Conservation (phyloP, 257 asterid genomes). For the Penstemon eatonii region DNA sequence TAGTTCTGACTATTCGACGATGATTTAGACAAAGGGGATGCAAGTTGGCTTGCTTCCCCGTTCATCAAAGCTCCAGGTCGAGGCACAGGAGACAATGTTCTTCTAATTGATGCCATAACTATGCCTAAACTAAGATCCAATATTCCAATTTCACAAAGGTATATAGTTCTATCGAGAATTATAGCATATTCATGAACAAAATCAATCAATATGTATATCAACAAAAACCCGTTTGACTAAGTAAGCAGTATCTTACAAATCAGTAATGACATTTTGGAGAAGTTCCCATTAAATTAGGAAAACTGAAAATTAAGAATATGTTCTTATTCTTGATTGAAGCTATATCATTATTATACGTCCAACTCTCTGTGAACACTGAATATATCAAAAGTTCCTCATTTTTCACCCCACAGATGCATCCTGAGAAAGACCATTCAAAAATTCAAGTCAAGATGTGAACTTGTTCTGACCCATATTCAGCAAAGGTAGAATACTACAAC, state of each 20-base stretch:
- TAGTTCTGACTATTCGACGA: conserved; percentile 51
- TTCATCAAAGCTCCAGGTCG: conserved; percentile 46
- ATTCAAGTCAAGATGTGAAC: conserved; percentile 18
- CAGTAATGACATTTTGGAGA: conserved; percentile 25
- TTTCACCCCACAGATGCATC: conserved; percentile 23
- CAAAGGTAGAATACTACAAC: conserved; percentile 5
- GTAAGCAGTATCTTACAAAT: conserved; percentile 21
- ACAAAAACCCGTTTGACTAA: conserved; percentile 2
- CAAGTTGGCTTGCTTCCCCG: conserved; percentile 56
- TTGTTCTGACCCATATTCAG: not conserved
- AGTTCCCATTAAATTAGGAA: conserved; percentile 12
- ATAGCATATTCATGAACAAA: not conserved
- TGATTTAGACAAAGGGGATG: conserved; percentile 68
- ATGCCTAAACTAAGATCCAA: conserved; percentile 8
- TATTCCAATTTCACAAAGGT: conserved; percentile 20
- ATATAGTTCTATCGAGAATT: conserved; percentile 10
- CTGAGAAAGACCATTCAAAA: conserved; percentile 28
- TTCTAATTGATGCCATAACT: conserved; percentile 72
- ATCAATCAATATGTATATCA: not conserved
- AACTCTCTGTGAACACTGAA: conserved; percentile 12
- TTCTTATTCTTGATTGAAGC: not conserved
- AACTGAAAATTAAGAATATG: conserved; percentile 7
- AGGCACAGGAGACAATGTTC: conserved; percentile 65
- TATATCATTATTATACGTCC: conserved; percentile 20
- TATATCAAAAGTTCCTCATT: conserved; percentile 23